phyloP scores from a whole-genome alignment of 2,329 filamentous ascomycete genomes.

The Nigrograna mackinnonii region DNA sequence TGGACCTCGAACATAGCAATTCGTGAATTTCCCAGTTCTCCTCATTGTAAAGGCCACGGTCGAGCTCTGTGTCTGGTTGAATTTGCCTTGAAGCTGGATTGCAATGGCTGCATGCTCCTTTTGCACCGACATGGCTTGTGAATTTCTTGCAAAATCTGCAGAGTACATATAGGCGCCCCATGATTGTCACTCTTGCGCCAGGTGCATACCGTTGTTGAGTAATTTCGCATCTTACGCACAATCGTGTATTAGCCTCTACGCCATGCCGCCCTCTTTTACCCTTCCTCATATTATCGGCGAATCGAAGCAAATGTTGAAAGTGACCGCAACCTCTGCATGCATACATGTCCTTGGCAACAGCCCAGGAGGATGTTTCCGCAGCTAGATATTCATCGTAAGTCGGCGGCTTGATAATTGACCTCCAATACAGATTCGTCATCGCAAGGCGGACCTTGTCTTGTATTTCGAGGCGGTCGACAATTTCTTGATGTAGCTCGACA shows the following conservation, averaged over 20 bases:
- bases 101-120: conserved; percentile 16
- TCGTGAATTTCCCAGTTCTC: too few species aligned
- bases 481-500: conserved; percentile 25
- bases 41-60: too few species aligned
- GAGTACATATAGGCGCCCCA: conserved; percentile 20
- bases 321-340: conserved; percentile 23
- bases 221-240: conserved; percentile 31
- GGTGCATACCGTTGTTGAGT: conserved; percentile 17
- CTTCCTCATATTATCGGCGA: conserved; percentile 34
- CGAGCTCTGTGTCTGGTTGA: too few species aligned
- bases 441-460: conserved; percentile 20
- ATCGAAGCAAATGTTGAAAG: conserved; percentile 21
- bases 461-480: conserved; percentile 22
- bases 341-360: conserved; percentile 20
- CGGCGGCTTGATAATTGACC: conserved; percentile 18
- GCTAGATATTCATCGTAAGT: conserved; percentile 21
- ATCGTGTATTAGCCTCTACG: conserved; percentile 21
- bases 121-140: conserved; percentile 17
- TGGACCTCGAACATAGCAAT: too few species aligned
- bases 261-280: conserved; percentile 25
- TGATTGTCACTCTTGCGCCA: conserved; percentile 22
- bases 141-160: conserved; percentile 18
- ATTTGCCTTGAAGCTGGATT: too few species aligned
- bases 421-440: conserved; percentile 20
- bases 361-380: conserved; percentile 24